Evolutionary conservation across 2,329 filamentous ascomycete genomes (phyloP).

Genomic region (Dactylellina parvicollis): DNA sequence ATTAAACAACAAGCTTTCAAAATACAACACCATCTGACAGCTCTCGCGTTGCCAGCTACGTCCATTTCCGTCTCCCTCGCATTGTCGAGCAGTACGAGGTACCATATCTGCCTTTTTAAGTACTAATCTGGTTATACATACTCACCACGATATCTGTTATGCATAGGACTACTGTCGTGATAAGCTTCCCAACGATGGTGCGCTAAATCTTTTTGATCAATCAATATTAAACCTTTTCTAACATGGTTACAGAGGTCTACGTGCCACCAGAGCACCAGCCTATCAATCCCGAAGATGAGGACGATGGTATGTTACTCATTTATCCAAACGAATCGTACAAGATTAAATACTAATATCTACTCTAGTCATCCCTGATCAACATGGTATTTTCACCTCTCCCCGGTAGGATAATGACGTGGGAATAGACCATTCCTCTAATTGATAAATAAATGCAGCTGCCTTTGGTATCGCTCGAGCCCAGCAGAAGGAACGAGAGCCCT

Average conservation of each 20-base stretch:
- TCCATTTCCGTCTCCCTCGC: slow-evolving; percentile 51
- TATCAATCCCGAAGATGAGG: slow-evolving; percentile 86
- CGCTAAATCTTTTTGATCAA: background rate
- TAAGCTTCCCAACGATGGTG: slow-evolving; percentile 72
- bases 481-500: slow-evolving; percentile 74
- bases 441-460: slow-evolving; percentile 66
- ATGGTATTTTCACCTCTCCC: slow-evolving; percentile 61
- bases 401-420: background rate
- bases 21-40: slow-evolving; percentile 13
- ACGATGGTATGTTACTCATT: slow-evolving; percentile 66
- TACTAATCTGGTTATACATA: background rate
- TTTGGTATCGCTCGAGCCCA: slow-evolving; percentile 86
- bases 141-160: background rate
- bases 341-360: slow-evolving; percentile 2
- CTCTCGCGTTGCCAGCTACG: slow-evolving; percentile 28
- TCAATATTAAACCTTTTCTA: background rate
- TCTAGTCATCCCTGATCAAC: slow-evolving; percentile 81
- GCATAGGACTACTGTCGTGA: slow-evolving; percentile 73
- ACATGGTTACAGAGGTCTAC: slow-evolving; percentile 71
- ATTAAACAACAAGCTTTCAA: background rate
- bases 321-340: background rate
- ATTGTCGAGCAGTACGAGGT: slow-evolving; percentile 54
- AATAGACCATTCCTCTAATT: background rate
- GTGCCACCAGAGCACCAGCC: slow-evolving; percentile 82
- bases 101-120: background rate